Conservation (phyloP, 306 rosid genomes). For the Begonia peltatifolia region DNA sequence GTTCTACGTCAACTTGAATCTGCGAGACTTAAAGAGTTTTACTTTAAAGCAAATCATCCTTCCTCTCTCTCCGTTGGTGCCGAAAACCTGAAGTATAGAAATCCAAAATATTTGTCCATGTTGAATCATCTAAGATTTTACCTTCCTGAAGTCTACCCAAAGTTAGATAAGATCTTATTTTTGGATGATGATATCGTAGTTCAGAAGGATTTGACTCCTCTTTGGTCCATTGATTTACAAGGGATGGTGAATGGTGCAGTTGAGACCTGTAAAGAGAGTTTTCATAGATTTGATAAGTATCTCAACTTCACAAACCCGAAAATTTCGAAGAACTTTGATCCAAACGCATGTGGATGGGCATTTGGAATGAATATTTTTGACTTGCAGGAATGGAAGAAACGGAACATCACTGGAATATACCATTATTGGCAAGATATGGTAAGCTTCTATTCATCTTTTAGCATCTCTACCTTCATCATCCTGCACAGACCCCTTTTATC, state of each 20-base stretch:
- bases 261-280: constrained; percentile 97
- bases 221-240: constrained; percentile 76
- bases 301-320: constrained; percentile 79
- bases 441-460: constrained; percentile 6
- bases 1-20: constrained; percentile 94
- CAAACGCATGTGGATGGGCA: constrained; percentile 98
- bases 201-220: constrained; percentile 84
- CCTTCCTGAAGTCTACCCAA: constrained; percentile 89
- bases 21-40: constrained; percentile 78
- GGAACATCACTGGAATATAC: constrained; percentile 79
- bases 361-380: constrained; percentile 93
- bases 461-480: too few species aligned
- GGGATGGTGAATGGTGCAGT: constrained; percentile 99
- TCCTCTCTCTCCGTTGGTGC: constrained; percentile 74
- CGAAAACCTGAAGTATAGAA: constrained; percentile 82
- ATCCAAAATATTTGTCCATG: constrained; percentile 91
- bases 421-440: constrained; percentile 96
- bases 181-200: constrained; percentile 95
- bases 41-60: constrained; percentile 86
- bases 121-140: constrained; percentile 91
- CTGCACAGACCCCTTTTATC: too few species aligned
- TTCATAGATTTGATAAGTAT: constrained; percentile 96
- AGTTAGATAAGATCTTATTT: constrained; percentile 79
- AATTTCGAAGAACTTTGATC: constrained; percentile 72
- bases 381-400: constrained; percentile 90